Evolutionary conservation across 164 flowering plant species (phyloP).

Genomic region (Liquidambar formosana): DNA sequence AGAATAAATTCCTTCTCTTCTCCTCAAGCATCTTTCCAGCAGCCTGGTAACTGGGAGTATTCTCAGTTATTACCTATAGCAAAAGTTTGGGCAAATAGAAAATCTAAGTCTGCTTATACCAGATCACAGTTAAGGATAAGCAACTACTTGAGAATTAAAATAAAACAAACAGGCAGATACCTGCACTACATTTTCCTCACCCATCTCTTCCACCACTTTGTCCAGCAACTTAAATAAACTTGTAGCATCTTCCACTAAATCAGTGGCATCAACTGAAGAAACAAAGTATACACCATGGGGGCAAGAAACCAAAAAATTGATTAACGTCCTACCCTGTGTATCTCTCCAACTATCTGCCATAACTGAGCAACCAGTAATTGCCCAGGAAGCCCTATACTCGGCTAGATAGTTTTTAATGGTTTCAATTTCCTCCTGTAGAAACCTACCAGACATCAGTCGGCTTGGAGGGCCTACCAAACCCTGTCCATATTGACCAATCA

Average conservation of each 20-base stretch:
- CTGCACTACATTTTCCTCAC: conserved; percentile 86
- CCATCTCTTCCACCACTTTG: conserved; percentile 71
- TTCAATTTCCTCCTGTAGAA: conserved; percentile 61
- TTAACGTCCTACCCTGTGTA: conserved; percentile 48
- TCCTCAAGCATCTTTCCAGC: conserved; percentile 89
- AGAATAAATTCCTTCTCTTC: conserved; percentile 60
- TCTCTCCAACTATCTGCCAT: conserved; percentile 84
- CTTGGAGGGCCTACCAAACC: conserved; percentile 54
- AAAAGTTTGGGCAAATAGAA: not conserved
- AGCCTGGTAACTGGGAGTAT: conserved; percentile 58
- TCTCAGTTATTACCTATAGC: conserved; percentile 59
- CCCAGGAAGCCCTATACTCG: conserved; percentile 63
- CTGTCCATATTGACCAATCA: conserved; percentile 70
- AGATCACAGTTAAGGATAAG: not conserved
- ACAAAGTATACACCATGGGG: conserved; percentile 67
- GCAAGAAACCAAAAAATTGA: conserved; percentile 69
- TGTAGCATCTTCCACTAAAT: conserved; percentile 49
- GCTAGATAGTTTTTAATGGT: conserved; percentile 46
- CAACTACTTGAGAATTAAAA: conserved; percentile 7
- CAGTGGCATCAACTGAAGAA: conserved; percentile 69
- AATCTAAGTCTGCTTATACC: not conserved
- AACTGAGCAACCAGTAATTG: conserved; percentile 68
- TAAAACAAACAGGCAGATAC: conserved; percentile 25
- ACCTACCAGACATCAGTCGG: conserved; percentile 52
- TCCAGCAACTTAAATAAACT: conserved; percentile 66